A percentile compares a stretch with the other conserved stretches of the same genome.
Conservation (phyloP, 176 grass and related monocot genomes). For the Cenchrus fungigraminus region DNA sequence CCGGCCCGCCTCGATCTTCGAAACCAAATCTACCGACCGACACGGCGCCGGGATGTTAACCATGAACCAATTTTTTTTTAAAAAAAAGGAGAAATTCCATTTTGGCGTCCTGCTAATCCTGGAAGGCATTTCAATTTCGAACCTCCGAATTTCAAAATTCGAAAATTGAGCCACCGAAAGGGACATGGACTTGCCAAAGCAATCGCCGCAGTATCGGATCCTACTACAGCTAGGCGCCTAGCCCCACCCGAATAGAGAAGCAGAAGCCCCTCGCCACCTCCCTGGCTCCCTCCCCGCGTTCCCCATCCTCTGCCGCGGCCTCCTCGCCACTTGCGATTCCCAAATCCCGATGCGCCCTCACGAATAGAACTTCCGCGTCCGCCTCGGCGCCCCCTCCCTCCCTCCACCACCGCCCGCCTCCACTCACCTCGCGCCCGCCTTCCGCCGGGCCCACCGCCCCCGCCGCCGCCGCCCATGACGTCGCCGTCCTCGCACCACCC, state of each 20-base stretch:
- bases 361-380: slow-evolving; percentile 33
- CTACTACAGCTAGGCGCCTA: slow-evolving; percentile 21
- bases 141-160: neutral
- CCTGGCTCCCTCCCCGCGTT: neutral
- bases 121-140: neutral
- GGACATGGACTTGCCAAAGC: neutral
- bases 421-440: neutral
- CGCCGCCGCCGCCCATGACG: slow-evolving; percentile 32
- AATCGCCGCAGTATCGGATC: slow-evolving; percentile 1
- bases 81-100: neutral
- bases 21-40: neutral
- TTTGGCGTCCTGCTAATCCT: neutral
- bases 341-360: slow-evolving; percentile 43
- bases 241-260: neutral
- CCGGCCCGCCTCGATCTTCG: neutral
- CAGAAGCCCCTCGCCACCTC: neutral
- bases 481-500: slow-evolving; percentile 33
- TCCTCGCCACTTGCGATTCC: slow-evolving; percentile 45
- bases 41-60: neutral
- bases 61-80: neutral
- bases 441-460: slow-evolving; percentile 3
- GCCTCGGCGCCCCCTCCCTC: neutral
- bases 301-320: neutral
- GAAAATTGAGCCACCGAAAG: neutral
- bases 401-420: neutral